Base-by-base conservation (phyloP, 2,329 filamentous ascomycete genomes). In the Metarhizium brunneum region DNA sequence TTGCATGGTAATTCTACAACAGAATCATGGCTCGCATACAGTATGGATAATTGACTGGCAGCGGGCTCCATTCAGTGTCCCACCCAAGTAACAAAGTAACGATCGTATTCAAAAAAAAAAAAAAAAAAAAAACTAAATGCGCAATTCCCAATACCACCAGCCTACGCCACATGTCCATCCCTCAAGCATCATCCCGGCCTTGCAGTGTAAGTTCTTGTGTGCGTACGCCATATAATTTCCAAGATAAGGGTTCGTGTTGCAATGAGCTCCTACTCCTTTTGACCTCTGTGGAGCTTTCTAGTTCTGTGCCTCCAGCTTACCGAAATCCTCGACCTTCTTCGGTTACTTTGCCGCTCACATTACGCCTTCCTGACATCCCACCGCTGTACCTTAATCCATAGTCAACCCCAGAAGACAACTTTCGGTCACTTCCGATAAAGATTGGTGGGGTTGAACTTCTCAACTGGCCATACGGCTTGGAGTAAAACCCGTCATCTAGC, bases 291-390 rank as follows among this genome's bases (percentile, higher is more conserved):
- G 18, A 47, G 18, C 6, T n/a, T 20, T 18, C 25, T 11, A 16
- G 25, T 18, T 10, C 14, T 14, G 13, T 48, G 7, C 25, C 30
- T 48, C 25, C 45, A 48, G 14, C 32, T 18, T 47, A 52, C 35
- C 20, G 40, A 13, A 48, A 52, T 11, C 35, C 16, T 20, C 40
- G 72, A 2, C 87, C 87, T 66, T 92, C 88, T 67, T 91, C 87
- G 0, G 79, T 86, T 55, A 84, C 70, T 73, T 87, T 89, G 1
- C 87, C 88, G 65, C 86, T 90, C 2, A 89, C 86, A 58, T 86
- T 83, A 49, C 86, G 73, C 50, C 79, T n/a, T n/a, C 14, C 45
- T 30, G 73, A 18, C 70, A 72, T 53, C 73, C 73, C 1, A 64
- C 13, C 20, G 18, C n/a, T 25, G 13, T 47, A n/a, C 6, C 43